A percentile compares a stretch with the other conserved stretches of the same genome.
These are phyloP conservation scores for Exserohilum turcica DNA, from an alignment of 2,329 filamentous ascomycete genomes.

Conservation along the genomic window DNA sequence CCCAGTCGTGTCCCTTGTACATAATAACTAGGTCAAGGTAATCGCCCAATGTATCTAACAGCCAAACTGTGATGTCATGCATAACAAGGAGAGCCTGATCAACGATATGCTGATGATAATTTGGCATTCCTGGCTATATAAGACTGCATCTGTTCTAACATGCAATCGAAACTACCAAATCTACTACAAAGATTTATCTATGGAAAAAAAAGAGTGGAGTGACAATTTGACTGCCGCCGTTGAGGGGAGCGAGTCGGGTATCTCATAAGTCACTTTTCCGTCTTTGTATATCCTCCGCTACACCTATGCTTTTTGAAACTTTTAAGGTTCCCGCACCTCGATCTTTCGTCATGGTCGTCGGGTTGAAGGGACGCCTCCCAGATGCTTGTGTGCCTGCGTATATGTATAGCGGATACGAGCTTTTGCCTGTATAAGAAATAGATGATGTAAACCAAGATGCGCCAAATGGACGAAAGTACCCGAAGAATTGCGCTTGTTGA, in stretches of 20 bases:
- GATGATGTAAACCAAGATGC: neutral
- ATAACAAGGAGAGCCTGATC: no score
- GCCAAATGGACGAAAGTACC: neutral
- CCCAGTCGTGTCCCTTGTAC: no score
- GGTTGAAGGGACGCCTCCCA: constrained; percentile 49
- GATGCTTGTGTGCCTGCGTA: constrained; percentile 27
- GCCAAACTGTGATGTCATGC: no score
- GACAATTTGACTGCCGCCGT: constrained; percentile 30
- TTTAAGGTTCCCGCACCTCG: constrained; percentile 15
- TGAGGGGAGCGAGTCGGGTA: constrained; percentile 38
- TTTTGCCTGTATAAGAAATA: neutral
- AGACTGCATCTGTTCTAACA: neutral
- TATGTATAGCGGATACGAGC: neutral
- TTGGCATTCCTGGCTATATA: neutral
- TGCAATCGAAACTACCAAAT: neutral
- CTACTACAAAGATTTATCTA: neutral
- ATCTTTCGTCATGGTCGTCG: constrained; percentile 43
- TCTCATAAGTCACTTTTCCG: constrained; percentile 23
- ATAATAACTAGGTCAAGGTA: neutral
- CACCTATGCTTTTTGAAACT: constrained; percentile 10
- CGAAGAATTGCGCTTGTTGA: constrained; percentile 25
- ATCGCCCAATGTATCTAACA: no score
- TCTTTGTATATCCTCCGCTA: neutral
- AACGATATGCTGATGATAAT: neutral
- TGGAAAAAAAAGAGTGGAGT: constrained; percentile 1